Base-by-base conservation (phyloP, 805 yeast species). In the Zygosaccharomyces rouxii region DNA sequence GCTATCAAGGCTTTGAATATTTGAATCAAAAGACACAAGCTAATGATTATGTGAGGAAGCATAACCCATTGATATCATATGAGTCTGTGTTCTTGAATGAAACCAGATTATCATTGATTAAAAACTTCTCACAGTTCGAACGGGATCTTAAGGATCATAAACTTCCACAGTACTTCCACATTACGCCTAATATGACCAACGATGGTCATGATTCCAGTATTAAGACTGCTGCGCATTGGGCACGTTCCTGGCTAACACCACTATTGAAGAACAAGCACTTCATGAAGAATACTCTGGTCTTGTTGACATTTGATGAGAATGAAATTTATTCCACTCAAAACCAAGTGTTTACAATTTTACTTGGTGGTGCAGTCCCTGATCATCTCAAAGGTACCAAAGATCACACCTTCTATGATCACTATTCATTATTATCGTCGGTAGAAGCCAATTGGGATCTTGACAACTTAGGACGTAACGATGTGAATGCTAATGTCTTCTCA, bases 101-200 rank as follows among this genome's bases (percentile, higher is more conserved):
- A n/a, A 54, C 66, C 41, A 72, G 80, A 53, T 57, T 68, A 53
- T 62, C 68, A 40, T 68, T 72, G 66, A 70, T 77, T 64, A 75
- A 77, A 67, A 73, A 75, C 64, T 71, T 75, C 55, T 73, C 76
- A 40, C 65, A 67, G 52, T 72, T 77, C 57, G 56, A 71, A 51
- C 53, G 55, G 35, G 81, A 77, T 56, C 57, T 73, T 50, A 59
- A 58, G 30, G 58, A 65, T 55, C 58, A 73, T 53, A 56, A 62
- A 43, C 66, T 76, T 54, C 80, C 81, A 38, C 81, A 77, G 69
- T 77, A 77, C 76, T 54, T 69, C 53, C 70, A 76, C 67, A 70
- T 77, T 60, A 77, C 80, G 38, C 81, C 81, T 49, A 76, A 77
- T 67, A 71, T 75, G 75, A 66, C 77, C 50, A 68, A 75, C 63